A percentile compares a stretch with the other conserved stretches of the same genome.
Evolutionary conservation across 257 asterid species (phyloP).

Genomic region (Solanum medicagineum): DNA sequence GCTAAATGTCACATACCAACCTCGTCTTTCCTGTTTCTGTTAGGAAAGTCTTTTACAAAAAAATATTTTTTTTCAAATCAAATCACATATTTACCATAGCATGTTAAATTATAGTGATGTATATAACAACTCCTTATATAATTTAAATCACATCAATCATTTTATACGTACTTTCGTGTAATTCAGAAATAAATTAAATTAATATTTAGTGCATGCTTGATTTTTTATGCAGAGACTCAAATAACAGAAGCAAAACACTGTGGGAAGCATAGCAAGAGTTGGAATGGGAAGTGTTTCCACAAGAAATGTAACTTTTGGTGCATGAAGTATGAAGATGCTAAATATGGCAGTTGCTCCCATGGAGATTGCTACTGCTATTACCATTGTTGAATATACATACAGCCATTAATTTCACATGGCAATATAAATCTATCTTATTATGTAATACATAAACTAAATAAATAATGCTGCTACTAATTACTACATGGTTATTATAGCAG

Average conservation of each 20-base stretch:
- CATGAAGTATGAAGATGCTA: background rate
- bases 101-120: background rate
- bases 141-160: background rate
- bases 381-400: background rate
- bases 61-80: background rate
- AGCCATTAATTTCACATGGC: background rate
- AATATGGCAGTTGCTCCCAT: background rate
- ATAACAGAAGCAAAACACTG: background rate
- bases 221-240: background rate
- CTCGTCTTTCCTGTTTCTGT: background rate
- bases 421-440: background rate
- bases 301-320: background rate
- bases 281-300: background rate
- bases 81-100: background rate
- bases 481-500: background rate
- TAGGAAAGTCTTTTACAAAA: too few relatives aligned
- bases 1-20: too few relatives aligned
- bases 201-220: background rate
- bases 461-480: background rate
- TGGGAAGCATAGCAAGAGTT: background rate
- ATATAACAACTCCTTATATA: background rate
- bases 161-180: background rate
- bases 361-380: constrained; percentile 1
- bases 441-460: background rate
- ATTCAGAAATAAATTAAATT: too few relatives aligned